Base-by-base conservation (phyloP, 805 yeast species). In the Kuraishia floccosa region DNA sequence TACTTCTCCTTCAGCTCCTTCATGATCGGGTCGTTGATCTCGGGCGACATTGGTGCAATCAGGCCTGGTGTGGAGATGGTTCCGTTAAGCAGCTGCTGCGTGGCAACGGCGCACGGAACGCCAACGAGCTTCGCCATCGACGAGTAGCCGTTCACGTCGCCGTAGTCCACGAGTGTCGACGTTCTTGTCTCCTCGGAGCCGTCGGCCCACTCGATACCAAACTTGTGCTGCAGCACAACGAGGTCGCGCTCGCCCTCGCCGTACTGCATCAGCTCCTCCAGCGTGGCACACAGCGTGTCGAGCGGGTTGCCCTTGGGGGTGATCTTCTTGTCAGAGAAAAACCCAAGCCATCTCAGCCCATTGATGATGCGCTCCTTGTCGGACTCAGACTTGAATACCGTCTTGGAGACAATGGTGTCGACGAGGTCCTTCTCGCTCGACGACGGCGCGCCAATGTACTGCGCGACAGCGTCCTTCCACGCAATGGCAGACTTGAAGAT, bases 121-220 rank as follows among this genome's bases (percentile, higher is more conserved):
- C 98, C 98, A 34, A 91, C 98, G 41, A 84, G 73, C 56, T 89
- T 87, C 43, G 98, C 98, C 98, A 91, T 91, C 22, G 97, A 87
- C 25, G 94, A 80, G 76, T 89, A 91, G 33, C 91, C 89, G 38
- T 87, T 85, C 47, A 80, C 80, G 44, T 71, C 76, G 65, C 98
- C 98, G 60, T 83, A 84, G 59, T 86, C 95, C 23, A 87, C 89
- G 52, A 91, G 67, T 37, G 98, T 91, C 14, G 96, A 82, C 35
- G 97, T 87, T 71, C 97, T 86, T 39, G 79, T 72, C 65, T 91
- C 97, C 34, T 69, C 72, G 42, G 74, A 58, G 44, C 97, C 97
- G 50, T 91, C 91, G 34, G 89, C 86, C 89, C 94, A 84, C 63
- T 82, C 91, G 46, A 91, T 85, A 46, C 94, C 96, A 51, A 91